Percentiles rank a stretch among this genome's conserved stretches.
Evolutionary conservation across 345 rosid species (phyloP).

Genomic region (Geranium brycei): DNA sequence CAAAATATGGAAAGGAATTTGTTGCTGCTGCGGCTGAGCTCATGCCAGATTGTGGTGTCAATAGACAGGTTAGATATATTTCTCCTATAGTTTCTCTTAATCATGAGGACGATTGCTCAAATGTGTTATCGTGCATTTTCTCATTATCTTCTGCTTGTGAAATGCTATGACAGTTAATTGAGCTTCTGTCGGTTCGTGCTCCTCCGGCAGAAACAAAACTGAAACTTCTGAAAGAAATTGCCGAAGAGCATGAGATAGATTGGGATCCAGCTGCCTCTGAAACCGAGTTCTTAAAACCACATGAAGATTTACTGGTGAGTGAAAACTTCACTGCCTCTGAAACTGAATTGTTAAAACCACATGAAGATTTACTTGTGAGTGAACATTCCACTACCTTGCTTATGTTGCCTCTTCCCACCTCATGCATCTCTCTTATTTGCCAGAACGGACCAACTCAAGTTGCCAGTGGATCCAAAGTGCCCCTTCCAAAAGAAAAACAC

Average conservation of each 20-base stretch:
- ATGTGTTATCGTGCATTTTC: not conserved
- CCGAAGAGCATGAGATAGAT: slow-evolving; percentile 81
- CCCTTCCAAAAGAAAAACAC: slow-evolving; percentile 58
- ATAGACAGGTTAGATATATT: slow-evolving; percentile 59
- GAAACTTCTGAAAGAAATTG: slow-evolving; percentile 88
- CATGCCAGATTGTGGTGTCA: slow-evolving; percentile 91
- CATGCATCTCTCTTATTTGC: not conserved
- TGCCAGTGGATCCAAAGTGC: slow-evolving; percentile 59
- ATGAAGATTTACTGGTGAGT: slow-evolving; percentile 83
- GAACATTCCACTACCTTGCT: slow-evolving; percentile 6
- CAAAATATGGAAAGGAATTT: slow-evolving; percentile 86
- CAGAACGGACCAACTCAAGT: slow-evolving; percentile 76
- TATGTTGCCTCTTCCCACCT: slow-evolving; percentile 6
- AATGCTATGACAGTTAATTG: slow-evolving; percentile 52
- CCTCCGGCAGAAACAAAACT: slow-evolving; percentile 65
- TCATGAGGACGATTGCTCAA: slow-evolving; percentile 2
- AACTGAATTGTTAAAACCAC: slow-evolving; percentile 65
- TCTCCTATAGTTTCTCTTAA: slow-evolving; percentile 1
- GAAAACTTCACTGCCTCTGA: slow-evolving; percentile 26
- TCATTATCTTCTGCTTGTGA: slow-evolving; percentile 7
- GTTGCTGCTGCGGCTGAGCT: slow-evolving; percentile 87
- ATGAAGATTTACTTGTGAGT: slow-evolving; percentile 82
- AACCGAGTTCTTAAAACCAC: slow-evolving; percentile 65
- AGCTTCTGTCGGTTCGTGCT: slow-evolving; percentile 75
- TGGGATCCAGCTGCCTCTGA: slow-evolving; percentile 92